A percentile compares a stretch with the other conserved stretches of the same genome.
These are phyloP conservation scores for Coemansia sp. DNA, from an alignment of 192 early-diverging fungal species.

Conservation along the genomic window DNA sequence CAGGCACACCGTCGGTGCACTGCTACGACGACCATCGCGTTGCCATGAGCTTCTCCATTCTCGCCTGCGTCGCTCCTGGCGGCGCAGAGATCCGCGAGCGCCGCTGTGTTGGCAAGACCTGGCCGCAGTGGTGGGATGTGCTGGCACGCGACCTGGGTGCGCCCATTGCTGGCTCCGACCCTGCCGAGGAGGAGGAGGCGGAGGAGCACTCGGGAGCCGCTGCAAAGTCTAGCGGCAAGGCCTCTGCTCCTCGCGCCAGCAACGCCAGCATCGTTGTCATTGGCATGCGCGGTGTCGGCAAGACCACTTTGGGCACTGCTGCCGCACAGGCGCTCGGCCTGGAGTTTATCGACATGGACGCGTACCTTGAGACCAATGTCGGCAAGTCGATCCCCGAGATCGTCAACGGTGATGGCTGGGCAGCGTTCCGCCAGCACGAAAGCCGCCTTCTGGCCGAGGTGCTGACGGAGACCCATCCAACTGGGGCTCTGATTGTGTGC, in stretches of 20 bases:
- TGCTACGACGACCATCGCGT: conserved; percentile 98
- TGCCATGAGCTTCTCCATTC: conserved; percentile 93
- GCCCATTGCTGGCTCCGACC: conserved; percentile 31
- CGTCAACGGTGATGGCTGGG: conserved; percentile 77
- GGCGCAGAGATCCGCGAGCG: conserved; percentile 84
- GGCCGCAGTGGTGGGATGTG: conserved; percentile 99
- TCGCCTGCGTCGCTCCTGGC: conserved; percentile 70
- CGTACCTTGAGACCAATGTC: conserved; percentile 67
- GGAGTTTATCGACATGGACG: conserved; percentile 87
- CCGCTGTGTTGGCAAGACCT: conserved; percentile 98
- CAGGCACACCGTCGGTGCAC: conserved; percentile 63
- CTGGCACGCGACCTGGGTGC: conserved; percentile 77
- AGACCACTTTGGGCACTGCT: conserved; percentile 78
- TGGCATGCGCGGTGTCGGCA: conserved; percentile 99
- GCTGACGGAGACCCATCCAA: conserved; percentile 55
- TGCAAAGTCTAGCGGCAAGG: too few species aligned
- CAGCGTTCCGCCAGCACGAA: conserved; percentile 83
- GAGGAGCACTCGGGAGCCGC: not conserved
- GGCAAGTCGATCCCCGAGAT: conserved; percentile 76
- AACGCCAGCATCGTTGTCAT: conserved; percentile 80
- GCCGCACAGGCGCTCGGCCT: conserved; percentile 65
- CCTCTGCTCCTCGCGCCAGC: not conserved
- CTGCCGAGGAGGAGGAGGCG: conserved; percentile 14
- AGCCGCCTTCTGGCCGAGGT: conserved; percentile 59
- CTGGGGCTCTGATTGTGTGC: conserved; percentile 75